Base-by-base conservation (phyloP, 177 flowering plant genomes). In the Vitis hybrid region DNA sequence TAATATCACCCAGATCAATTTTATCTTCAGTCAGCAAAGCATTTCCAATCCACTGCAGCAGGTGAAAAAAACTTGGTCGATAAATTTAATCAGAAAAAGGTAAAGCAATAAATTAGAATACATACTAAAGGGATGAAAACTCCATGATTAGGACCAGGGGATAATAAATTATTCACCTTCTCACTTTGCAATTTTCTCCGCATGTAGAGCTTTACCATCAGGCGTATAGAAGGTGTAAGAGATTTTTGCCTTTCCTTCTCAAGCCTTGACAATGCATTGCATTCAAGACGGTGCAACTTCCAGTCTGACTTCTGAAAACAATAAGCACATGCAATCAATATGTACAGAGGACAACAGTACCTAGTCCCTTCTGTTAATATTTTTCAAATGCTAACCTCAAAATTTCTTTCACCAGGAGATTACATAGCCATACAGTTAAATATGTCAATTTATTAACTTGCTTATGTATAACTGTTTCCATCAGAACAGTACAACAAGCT, bases 231-330 rank as follows among this genome's bases (percentile, higher is more conserved):
- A 70, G 98, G 90, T 9, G 98, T 96, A 62, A 96, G 85, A 68
- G 79, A 77, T 34, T 85, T 87, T 54, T 82, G 67, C 79, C 85
- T 87, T 8, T 86, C 88, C 69, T 83, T 85, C 60, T 81, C 85
- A 70, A 94, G 88, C 71, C 73, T 77, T 52, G 82, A 74, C 26
- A 96, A 80, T 52, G 83, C 88, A 56, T 70, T 70, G 82, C 99
- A 96, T 82, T 96, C 99, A 66, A 79, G 81, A 40, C 83, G 84
- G 79, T 96, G 99, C 83, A 88, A 69, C 78, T 91, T 96, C 99
- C 99, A 96, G 58, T 93, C 97, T 68, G 82, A 79, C 69, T 84
- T 93, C 99, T 96, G 93, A 68, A 83, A 74, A 70, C 57, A 18
- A 32, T 50, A 7, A 58, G 19, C 23, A 56, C 40, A 40, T 14